Conservation (phyloP, 495 filamentous ascomycete genomes). For the Penicillium pancosmium region DNA sequence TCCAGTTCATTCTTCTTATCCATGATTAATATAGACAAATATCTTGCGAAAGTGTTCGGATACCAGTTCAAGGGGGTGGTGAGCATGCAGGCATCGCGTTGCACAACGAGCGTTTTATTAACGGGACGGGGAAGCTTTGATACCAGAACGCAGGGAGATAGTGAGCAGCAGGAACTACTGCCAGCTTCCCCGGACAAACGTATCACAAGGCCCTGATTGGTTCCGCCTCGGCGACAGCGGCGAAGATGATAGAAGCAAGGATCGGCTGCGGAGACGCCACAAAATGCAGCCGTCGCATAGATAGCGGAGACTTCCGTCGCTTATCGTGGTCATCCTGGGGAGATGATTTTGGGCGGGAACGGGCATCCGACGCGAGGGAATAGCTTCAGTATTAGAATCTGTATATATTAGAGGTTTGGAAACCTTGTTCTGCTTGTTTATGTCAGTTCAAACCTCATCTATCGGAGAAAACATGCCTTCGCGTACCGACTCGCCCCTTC, state of each 20-base stretch:
- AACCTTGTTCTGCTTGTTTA: not conserved
- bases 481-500: constrained; percentile 25
- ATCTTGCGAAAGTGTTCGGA: too few species aligned
- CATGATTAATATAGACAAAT: constrained; percentile 1
- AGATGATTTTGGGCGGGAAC: not conserved
- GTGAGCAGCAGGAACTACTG: not conserved
- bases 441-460: not conserved
- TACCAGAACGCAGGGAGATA: constrained; percentile 10
- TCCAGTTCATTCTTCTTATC: constrained; percentile 16
- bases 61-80: not conserved
- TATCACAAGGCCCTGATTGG: constrained; percentile 7
- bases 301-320: constrained; percentile 22
- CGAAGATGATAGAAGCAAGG: constrained; percentile 6
- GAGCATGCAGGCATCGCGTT: constrained; percentile 2
- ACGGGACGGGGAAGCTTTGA: constrained; percentile 7
- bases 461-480: constrained; percentile 19
- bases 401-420: constrained; percentile 10
- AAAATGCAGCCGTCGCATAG: constrained; percentile 32
- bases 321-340: constrained; percentile 2
- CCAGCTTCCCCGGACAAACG: constrained; percentile 1
- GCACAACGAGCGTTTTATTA: constrained; percentile 10
- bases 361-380: constrained; percentile 12
- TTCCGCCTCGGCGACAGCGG: not conserved
- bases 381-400: not conserved
- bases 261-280: constrained; percentile 17